These are phyloP conservation scores for Mediolabrus comicus DNA, from an alignment of 108 stramenopile genomes.

Conservation along the genomic window DNA sequence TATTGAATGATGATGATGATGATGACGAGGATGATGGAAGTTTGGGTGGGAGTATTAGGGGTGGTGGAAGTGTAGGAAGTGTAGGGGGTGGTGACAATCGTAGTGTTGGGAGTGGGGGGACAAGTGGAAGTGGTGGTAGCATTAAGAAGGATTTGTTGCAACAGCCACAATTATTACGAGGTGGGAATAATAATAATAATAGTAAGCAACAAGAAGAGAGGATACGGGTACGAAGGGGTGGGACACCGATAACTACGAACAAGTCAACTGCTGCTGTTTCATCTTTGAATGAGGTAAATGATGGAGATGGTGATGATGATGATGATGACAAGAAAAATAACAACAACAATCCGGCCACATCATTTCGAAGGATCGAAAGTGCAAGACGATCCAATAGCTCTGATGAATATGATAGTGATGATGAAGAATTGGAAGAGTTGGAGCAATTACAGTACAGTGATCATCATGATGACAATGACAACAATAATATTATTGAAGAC, in stretches of 20 bases:
- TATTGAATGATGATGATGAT: slow-evolving; percentile 76
- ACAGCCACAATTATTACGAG: background rate
- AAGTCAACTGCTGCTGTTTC: background rate
- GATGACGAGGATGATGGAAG: slow-evolving; percentile 31
- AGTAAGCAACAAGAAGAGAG: background rate
- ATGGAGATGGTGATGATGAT: background rate
- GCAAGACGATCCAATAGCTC: slow-evolving; percentile 11
- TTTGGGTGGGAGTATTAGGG: too few species aligned
- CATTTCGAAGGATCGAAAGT: slow-evolving; percentile 33
- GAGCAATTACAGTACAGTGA: slow-evolving; percentile 13
- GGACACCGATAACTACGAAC: background rate
- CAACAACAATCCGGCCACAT: background rate
- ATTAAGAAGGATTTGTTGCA: too few species aligned
- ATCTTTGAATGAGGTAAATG: too few species aligned
- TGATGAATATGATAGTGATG: slow-evolving; percentile 28
- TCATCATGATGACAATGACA: background rate
- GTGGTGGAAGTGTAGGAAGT: too few species aligned
- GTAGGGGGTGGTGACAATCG: background rate
- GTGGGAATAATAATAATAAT: too few species aligned
- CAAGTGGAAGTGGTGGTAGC: background rate
- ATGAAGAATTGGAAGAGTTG: slow-evolving; percentile 17
- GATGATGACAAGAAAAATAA: background rate
- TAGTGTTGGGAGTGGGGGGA: background rate
- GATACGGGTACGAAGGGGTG: background rate
- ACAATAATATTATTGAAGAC: background rate